These are phyloP conservation scores for Geoglossum glabrum DNA, from an alignment of 495 filamentous ascomycete genomes.

Conservation along the genomic window DNA sequence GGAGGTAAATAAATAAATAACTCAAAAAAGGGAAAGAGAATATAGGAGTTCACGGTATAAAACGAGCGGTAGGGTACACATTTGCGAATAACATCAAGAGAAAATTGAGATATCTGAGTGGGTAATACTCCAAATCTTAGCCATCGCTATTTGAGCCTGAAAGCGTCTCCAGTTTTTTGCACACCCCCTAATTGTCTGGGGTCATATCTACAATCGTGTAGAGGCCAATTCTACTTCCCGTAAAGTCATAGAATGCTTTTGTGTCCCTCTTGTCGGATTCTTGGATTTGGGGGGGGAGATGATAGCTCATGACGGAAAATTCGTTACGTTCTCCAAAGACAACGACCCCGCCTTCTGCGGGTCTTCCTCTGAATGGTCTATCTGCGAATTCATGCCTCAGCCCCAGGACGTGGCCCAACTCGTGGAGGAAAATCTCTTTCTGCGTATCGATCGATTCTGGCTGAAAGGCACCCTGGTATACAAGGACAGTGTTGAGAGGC, in stretches of 20 bases:
- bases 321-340: slow-evolving; percentile 3
- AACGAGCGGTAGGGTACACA: too few species aligned
- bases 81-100: too few species aligned
- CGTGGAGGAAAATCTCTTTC: slow-evolving; percentile 8
- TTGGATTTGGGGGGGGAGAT: slow-evolving; percentile 5
- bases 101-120: too few species aligned
- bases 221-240: too few species aligned
- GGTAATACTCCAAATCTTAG: too few species aligned
- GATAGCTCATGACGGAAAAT: slow-evolving; percentile 7
- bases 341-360: neutral
- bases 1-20: too few species aligned
- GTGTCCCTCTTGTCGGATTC: slow-evolving; percentile 3
- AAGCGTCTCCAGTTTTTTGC: too few species aligned
- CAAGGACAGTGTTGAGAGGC: neutral
- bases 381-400: slow-evolving; percentile 8
- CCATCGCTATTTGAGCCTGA: too few species aligned
- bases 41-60: too few species aligned
- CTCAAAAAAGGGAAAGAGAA: too few species aligned
- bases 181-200: too few species aligned
- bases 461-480: neutral
- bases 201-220: too few species aligned
- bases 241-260: slow-evolving; percentile 9
- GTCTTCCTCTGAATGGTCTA: neutral
- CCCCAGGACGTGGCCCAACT: slow-evolving; percentile 7
- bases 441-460: neutral